Evolutionary conservation across 1,284 basidiomycete species (phyloP).

Genomic region (Anthracocystis walkeri): DNA sequence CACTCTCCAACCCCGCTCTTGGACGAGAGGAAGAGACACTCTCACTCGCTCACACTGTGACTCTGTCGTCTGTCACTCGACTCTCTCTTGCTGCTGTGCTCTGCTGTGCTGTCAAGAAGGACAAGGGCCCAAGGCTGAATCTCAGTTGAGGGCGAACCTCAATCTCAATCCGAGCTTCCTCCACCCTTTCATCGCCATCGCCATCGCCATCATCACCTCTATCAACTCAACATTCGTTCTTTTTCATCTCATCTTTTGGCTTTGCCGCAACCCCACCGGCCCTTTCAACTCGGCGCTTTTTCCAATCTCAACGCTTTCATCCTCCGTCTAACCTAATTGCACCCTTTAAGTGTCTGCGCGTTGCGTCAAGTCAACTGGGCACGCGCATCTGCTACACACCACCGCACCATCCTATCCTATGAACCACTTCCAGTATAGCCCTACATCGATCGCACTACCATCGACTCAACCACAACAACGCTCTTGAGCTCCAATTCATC

Average conservation of each 20-base stretch:
- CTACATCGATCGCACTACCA: not conserved
- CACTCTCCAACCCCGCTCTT: not conserved
- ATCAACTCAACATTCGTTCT: too few relatives aligned
- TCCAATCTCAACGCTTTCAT: constrained; percentile 1
- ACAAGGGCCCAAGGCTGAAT: too few relatives aligned
- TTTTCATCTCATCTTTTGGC: not conserved
- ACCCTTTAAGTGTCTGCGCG: constrained; percentile 4
- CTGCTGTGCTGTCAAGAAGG: too few relatives aligned
- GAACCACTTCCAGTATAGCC: not conserved
- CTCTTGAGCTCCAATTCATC: not conserved
- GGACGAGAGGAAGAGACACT: too few relatives aligned
- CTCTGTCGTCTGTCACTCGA: too few relatives aligned
- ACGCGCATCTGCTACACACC: not conserved
- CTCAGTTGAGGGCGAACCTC: too few relatives aligned
- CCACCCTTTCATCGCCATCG: too few relatives aligned
- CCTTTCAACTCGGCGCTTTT: not conserved
- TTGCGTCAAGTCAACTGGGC: constrained; percentile 17
- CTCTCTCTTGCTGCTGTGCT: too few relatives aligned
- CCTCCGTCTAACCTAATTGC: not conserved
- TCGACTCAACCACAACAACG: constrained; percentile 1
- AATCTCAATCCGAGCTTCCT: too few relatives aligned
- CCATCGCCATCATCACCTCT: too few relatives aligned
- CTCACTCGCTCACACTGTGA: too few relatives aligned
- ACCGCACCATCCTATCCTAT: constrained; percentile 1
- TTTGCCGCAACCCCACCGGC: too few relatives aligned